Evolutionary conservation across 2,329 filamentous ascomycete species (phyloP).

Genomic region (Penicillium freii): DNA sequence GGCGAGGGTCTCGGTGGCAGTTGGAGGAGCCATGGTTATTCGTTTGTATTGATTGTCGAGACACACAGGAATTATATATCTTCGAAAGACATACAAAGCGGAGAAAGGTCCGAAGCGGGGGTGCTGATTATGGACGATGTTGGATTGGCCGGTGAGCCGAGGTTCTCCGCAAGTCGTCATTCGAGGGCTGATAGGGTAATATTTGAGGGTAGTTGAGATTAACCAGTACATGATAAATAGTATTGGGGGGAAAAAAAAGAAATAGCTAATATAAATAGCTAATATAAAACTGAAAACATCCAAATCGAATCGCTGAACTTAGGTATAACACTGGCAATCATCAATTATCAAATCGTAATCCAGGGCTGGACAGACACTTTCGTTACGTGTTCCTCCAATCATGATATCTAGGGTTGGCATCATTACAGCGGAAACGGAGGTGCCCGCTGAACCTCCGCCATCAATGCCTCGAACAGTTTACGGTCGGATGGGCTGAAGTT

Average conservation of each 20-base stretch:
- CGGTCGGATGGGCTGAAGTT: slow-evolving; percentile 12
- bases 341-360: slow-evolving; percentile 1
- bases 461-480: slow-evolving; percentile 16
- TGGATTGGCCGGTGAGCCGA: slow-evolving; percentile 8
- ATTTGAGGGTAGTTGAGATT: background rate
- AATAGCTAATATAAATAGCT: background rate
- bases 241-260: background rate
- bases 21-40: slow-evolving; percentile 31
- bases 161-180: slow-evolving; percentile 3
- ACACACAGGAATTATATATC: background rate
- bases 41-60: background rate
- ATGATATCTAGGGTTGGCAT: background rate
- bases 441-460: slow-evolving; percentile 16
- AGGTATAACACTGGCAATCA: background rate
- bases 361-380: background rate
- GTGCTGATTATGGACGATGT: slow-evolving; percentile 3
- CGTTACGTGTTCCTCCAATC: background rate
- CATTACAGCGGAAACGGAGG: background rate
- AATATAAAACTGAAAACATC: background rate
- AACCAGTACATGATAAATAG: background rate
- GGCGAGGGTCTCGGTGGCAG: slow-evolving; percentile 26
- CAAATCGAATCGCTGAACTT: background rate
- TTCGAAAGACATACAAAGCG: background rate
- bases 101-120: background rate
- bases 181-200: background rate